phyloP scores from a whole-genome alignment of 2,329 filamentous ascomycete species.

The Biscogniauxia mediterranea region DNA sequence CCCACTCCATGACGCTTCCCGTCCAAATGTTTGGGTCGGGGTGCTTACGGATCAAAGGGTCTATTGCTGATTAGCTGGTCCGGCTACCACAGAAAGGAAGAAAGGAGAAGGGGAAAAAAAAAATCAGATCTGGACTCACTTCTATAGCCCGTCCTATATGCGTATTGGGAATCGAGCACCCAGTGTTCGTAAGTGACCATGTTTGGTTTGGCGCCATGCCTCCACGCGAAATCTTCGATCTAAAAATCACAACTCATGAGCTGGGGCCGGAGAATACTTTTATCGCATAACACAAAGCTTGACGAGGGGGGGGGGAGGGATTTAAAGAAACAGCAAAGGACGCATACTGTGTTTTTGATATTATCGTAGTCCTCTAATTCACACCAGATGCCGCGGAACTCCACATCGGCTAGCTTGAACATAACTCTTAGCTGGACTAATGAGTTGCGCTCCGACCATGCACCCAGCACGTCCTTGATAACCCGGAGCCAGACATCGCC shows the following conservation, averaged over 20 bases:
- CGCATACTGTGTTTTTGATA: constrained; percentile 22
- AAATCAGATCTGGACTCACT: constrained; percentile 21
- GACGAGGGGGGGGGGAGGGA: background rate
- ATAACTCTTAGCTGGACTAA: constrained; percentile 31
- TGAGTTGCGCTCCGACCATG: constrained; percentile 27
- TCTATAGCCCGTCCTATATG: constrained; percentile 25
- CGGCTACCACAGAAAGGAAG: background rate
- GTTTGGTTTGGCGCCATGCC: constrained; percentile 21
- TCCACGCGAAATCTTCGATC: constrained; percentile 27
- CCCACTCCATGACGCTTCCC: constrained; percentile 28
- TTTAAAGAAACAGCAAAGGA: background rate
- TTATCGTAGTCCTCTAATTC: constrained; percentile 24
- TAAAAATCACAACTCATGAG: constrained; percentile 6
- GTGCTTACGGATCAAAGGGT: constrained; percentile 27
- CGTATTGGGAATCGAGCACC: constrained; percentile 28
- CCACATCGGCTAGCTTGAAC: constrained; percentile 30
- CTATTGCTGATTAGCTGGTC: constrained; percentile 18
- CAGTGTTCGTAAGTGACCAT: constrained; percentile 29
- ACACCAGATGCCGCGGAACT: constrained; percentile 17
- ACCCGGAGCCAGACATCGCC: constrained; percentile 29
- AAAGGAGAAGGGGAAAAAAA: background rate
- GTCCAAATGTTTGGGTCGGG: constrained; percentile 32
- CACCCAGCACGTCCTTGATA: constrained; percentile 27
- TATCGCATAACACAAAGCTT: background rate
- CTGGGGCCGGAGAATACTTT: background rate